Evolutionary conservation across 345 rosid genomes (phyloP).

Genomic region (Pseudoturritis turrita): DNA sequence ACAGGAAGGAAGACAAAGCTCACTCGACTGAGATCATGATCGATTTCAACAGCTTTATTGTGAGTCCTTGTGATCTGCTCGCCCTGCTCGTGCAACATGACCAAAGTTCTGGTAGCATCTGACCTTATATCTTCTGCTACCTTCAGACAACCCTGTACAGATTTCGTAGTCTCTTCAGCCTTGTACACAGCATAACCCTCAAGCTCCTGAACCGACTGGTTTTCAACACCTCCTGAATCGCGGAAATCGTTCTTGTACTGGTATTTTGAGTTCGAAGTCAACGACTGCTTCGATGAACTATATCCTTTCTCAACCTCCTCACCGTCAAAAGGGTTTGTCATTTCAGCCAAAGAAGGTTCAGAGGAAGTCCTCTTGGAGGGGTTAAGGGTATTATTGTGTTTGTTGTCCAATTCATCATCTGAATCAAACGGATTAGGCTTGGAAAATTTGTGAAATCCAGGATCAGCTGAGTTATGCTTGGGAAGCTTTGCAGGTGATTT

Average conservation of each 20-base stretch:
- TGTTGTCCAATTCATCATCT: conserved; percentile 55
- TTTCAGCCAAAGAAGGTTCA: conserved; percentile 43
- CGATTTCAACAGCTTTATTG: conserved; percentile 61
- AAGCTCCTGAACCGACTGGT: conserved; percentile 84
- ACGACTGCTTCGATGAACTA: conserved; percentile 40
- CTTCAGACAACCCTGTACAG: conserved; percentile 75
- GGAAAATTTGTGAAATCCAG: conserved; percentile 36
- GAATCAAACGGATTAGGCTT: conserved; percentile 79
- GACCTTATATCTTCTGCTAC: conserved; percentile 90
- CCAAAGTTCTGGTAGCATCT: conserved; percentile 72
- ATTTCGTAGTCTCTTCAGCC: conserved; percentile 88
- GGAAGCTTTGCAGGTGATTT: conserved; percentile 58
- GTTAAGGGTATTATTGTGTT: conserved; percentile 37
- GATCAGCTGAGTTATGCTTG: conserved; percentile 54
- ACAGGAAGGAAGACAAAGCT: conserved; percentile 18
- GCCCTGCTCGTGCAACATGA: conserved; percentile 81
- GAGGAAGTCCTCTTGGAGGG: conserved; percentile 53
- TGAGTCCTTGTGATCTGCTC: conserved; percentile 85
- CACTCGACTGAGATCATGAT: conserved; percentile 92
- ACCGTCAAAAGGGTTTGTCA: conserved; percentile 59
- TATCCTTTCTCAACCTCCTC: conserved; percentile 31
- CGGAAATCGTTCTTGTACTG: conserved; percentile 77
- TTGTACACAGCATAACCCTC: conserved; percentile 80
- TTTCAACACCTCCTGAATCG: conserved; percentile 80
- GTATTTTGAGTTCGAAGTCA: conserved; percentile 36